Base-by-base conservation (phyloP, 1,139 yeast genomes). In the Meyerozyma sp. region DNA sequence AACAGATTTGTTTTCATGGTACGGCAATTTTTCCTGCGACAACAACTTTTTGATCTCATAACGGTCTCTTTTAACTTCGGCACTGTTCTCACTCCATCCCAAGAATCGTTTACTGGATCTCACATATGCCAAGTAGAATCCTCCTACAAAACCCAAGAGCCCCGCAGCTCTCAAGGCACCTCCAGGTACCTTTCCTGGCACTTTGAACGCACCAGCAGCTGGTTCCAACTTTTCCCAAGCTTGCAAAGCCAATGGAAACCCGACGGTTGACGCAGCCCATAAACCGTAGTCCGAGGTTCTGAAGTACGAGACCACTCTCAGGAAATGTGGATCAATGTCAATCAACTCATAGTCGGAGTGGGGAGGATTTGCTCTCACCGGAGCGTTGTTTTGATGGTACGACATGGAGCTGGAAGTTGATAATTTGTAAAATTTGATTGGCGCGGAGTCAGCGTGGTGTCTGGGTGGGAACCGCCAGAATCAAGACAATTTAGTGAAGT, bases 271-370 rank as follows among this genome's bases (percentile, higher is more conserved):
- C n/a, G 76, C 74, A 3, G 79, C 89, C 84, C 89, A 81, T 36
- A 70, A 63, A 13, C 71, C 76, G 57, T 78, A 79, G 65, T 88
- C 96, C 9, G 83, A 71, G 18, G 77, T 63, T 60, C 96, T 75
- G 64, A 87, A 80, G 67, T 83, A 88, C 40, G 81, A 70, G 23
- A 88, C 80, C 29, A 88, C 95, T 51, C 88, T 74, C 44, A 63
- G 58, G 65, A 87, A 84, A 52, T 82, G 81, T 36, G 96, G 96
- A 62, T 88, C 96, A 45, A 79, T 75, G 61, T 88, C 96, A 58
- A 88, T 88, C 46, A 73, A 60, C 56, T 73, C 79, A 52, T 71
- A 72, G 55, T 73, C 77, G 16, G 75, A 61, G 47, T 63, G 62
- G 32, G 73, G 66, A 35, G 76, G 72, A 25, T 66, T 70, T 18